phyloP scores from a whole-genome alignment of 192 early-diverging fungal species.

The Mortierella alpina region DNA sequence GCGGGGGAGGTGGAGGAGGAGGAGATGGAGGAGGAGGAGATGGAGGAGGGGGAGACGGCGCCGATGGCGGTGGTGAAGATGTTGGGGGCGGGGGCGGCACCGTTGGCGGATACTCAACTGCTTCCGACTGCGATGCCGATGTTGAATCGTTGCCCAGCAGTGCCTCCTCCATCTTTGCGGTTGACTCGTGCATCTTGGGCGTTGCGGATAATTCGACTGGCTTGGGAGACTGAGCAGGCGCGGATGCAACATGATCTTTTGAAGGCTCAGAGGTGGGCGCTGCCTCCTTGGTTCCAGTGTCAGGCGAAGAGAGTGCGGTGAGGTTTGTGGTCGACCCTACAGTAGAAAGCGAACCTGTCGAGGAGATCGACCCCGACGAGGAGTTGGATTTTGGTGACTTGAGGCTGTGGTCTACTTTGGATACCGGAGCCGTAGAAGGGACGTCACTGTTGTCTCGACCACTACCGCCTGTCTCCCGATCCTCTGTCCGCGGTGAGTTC shows the following conservation, averaged over 20 bases:
- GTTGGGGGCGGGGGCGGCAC: neutral
- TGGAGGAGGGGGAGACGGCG: neutral
- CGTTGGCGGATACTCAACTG: neutral
- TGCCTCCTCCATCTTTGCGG: neutral
- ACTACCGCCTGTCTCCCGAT: too few relatives aligned
- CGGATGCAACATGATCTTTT: neutral
- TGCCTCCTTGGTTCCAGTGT: too few relatives aligned
- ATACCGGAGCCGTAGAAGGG: neutral
- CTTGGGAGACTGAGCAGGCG: neutral
- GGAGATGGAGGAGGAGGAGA: neutral
- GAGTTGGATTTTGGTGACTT: neutral
- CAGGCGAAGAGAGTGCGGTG: neutral
- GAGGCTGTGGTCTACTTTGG: neutral
- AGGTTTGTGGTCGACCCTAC: neutral
- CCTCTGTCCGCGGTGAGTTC: neutral
- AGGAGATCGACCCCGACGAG: conserved; percentile 5
- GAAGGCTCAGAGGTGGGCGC: neutral
- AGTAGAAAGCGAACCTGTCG: conserved; percentile 14
- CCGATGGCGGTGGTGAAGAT: too few relatives aligned
- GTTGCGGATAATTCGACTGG: neutral
- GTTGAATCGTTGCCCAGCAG: neutral
- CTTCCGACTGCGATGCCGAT: neutral
- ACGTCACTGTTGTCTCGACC: too few relatives aligned
- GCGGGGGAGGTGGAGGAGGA: neutral
- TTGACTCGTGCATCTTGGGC: neutral